Conservation (phyloP, 768 basidiomycete genomes). For the Floccularia luteovirens region DNA sequence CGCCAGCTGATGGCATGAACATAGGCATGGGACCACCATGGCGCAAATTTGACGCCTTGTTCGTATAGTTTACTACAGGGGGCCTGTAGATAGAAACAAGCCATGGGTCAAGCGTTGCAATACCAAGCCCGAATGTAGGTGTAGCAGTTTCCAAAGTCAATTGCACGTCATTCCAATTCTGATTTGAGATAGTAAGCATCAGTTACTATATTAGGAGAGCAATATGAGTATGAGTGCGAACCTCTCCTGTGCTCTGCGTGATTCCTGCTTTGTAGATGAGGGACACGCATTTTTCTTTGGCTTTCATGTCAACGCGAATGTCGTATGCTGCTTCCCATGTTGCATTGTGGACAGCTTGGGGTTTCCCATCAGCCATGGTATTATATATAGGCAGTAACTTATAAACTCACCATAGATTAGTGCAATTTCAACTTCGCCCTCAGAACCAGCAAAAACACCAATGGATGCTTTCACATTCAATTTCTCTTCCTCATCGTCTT, state of each 20-base stretch:
- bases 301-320: conserved; percentile 33
- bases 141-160: conserved; percentile 34
- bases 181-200: neutral
- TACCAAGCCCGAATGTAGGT: conserved; percentile 29
- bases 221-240: conserved; percentile 9
- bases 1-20: neutral
- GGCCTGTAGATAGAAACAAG: conserved; percentile 19
- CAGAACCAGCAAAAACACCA: conserved; percentile 25
- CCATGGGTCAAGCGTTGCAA: conserved; percentile 30
- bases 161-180: conserved; percentile 35
- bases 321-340: conserved; percentile 33
- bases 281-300: conserved; percentile 25
- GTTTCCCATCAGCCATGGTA: neutral
- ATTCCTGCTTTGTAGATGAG: conserved; percentile 34
- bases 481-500: conserved; percentile 7
- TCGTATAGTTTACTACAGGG: neutral
- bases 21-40: too few species aligned
- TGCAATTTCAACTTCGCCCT: conserved; percentile 27
- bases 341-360: conserved; percentile 28
- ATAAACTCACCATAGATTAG: conserved; percentile 28
- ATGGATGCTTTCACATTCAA: conserved; percentile 22
- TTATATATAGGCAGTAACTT: neutral
- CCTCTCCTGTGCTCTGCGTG: conserved; percentile 35
- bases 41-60: too few species aligned
- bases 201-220: neutral